Conservation (phyloP, 1,284 basidiomycete genomes). For the Leucoagaricus sp. region DNA sequence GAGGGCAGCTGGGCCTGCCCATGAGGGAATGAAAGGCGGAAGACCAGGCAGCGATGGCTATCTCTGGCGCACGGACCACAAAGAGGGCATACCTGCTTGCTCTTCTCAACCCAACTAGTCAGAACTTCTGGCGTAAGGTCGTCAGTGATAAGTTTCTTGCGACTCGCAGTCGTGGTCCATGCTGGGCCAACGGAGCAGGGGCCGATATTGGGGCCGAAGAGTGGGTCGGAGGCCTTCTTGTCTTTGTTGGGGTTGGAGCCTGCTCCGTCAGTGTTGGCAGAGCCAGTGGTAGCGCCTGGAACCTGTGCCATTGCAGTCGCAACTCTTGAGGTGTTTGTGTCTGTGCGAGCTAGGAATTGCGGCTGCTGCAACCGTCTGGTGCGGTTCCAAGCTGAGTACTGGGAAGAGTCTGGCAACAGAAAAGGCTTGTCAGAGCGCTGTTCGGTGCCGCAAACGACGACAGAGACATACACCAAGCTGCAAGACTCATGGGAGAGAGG, state of each 20-base stretch:
- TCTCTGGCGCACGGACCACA: background rate
- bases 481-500: slow-evolving; percentile 30
- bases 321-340: slow-evolving; percentile 43
- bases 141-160: slow-evolving; percentile 45
- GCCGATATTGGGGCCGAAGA: slow-evolving; percentile 77
- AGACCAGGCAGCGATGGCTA: background rate
- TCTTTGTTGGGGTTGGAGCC: slow-evolving; percentile 27
- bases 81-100: slow-evolving; percentile 67
- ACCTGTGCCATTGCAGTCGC: slow-evolving; percentile 47
- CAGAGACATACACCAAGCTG: slow-evolving; percentile 37
- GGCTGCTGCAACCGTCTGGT: slow-evolving; percentile 49
- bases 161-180: slow-evolving; percentile 44
- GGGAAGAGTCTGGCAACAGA: slow-evolving; percentile 39
- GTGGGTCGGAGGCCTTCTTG: slow-evolving; percentile 43
- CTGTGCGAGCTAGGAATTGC: slow-evolving; percentile 50
- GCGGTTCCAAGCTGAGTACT: slow-evolving; percentile 57
- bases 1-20: too few relatives aligned
- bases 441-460: background rate
- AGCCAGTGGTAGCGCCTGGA: slow-evolving; percentile 24
- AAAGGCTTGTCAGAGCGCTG: slow-evolving; percentile 3
- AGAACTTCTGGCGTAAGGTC: slow-evolving; percentile 79
- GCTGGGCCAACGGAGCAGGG: slow-evolving; percentile 52
- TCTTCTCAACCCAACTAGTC: slow-evolving; percentile 79
- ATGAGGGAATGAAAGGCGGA: too few relatives aligned
- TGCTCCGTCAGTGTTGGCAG: slow-evolving; percentile 12